Conservation (phyloP, 345 rosid species). For the Adansonia digitata region DNA sequence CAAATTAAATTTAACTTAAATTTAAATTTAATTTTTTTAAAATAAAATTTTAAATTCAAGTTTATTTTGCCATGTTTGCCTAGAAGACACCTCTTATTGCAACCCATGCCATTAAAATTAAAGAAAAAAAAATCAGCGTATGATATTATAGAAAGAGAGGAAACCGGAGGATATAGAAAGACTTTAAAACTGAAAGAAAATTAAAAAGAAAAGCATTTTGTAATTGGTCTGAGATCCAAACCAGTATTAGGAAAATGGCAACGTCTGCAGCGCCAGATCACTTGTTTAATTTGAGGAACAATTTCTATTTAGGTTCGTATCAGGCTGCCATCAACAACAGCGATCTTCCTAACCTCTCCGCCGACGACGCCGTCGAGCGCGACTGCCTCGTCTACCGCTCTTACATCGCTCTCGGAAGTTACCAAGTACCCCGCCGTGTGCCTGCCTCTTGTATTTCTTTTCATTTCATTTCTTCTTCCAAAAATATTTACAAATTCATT, state of each 20-base stretch:
- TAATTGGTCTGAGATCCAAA: background rate
- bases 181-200: background rate
- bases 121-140: no score
- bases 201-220: background rate
- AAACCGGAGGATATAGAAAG: background rate
- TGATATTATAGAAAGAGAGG: background rate
- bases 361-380: conserved; percentile 80
- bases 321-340: conserved; percentile 95
- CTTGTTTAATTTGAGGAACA: conserved; percentile 58
- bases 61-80: no score
- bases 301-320: conserved; percentile 78
- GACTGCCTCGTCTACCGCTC: conserved; percentile 87
- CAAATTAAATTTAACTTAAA: no score
- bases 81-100: no score
- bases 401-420: conserved; percentile 90
- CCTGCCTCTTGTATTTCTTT: background rate
- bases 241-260: background rate
- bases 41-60: no score
- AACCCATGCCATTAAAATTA: no score
- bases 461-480: background rate
- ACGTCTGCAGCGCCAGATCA: background rate
- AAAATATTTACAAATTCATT: background rate
- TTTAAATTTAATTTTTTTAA: no score
- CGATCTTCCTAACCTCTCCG: conserved; percentile 64
- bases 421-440: conserved; percentile 38